Evolutionary conservation across 345 rosid species (phyloP).

Genomic region (Geranium rotundifolium): DNA sequence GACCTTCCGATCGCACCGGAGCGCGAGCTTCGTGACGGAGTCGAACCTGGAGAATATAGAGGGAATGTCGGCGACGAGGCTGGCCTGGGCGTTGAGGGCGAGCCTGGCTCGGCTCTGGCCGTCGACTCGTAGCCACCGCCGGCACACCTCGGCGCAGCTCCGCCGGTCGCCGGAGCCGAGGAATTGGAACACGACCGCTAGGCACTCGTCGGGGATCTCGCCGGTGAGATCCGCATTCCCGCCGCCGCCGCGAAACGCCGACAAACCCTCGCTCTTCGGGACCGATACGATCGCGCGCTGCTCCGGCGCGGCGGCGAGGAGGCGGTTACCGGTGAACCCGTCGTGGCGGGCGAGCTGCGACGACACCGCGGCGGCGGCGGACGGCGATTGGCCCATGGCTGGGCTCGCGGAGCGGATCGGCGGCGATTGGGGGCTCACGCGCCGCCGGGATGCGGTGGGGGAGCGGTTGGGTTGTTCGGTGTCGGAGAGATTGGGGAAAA

Average conservation of each 20-base stretch:
- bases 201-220: slow-evolving; percentile 63
- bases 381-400: not conserved
- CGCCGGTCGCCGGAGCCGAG: slow-evolving; percentile 51
- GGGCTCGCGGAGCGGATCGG: not conserved
- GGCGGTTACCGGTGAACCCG: not conserved
- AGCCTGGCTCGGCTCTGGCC: slow-evolving; percentile 56
- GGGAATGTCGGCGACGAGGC: slow-evolving; percentile 28
- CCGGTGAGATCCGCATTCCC: slow-evolving; percentile 22
- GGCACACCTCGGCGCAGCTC: slow-evolving; percentile 50
- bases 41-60: slow-evolving; percentile 48
- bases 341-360: not conserved
- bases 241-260: not conserved
- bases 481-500: not conserved
- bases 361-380: not conserved
- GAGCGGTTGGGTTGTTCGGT: not conserved
- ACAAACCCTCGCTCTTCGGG: not conserved
- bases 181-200: slow-evolving; percentile 57
- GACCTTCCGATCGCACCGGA: slow-evolving; percentile 53
- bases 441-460: not conserved
- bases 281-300: not conserved
- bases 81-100: slow-evolving; percentile 47
- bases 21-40: slow-evolving; percentile 50
- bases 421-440: not conserved
- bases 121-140: slow-evolving; percentile 64
- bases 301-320: not conserved